phyloP scores from a whole-genome alignment of 805 yeast species.

The Priceomyces melissophilus region DNA sequence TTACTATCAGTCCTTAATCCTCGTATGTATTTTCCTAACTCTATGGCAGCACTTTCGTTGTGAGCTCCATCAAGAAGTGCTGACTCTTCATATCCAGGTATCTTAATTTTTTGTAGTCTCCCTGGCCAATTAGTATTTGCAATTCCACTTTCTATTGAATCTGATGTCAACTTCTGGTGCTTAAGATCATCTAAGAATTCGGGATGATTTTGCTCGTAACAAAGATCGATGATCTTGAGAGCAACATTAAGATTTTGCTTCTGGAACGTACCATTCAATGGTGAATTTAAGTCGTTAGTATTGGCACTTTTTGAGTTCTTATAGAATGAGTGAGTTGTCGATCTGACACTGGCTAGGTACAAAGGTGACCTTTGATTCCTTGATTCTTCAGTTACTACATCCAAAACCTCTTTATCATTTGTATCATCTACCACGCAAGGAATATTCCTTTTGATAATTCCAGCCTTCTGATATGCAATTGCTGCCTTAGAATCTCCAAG shows the following conservation, averaged over 20 bases:
- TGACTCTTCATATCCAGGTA: conserved; percentile 18
- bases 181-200: conserved; percentile 3
- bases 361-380: conserved; percentile 22
- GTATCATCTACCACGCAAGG: conserved; percentile 73
- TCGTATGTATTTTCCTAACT: conserved; percentile 53
- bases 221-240: conserved; percentile 46
- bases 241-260: conserved; percentile 67
- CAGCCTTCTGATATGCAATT: conserved; percentile 82
- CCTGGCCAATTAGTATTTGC: conserved; percentile 76
- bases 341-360: neutral
- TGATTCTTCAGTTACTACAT: conserved; percentile 42
- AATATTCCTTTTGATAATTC: conserved; percentile 63
- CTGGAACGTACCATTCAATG: conserved; percentile 74
- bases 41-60: conserved; percentile 79
- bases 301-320: neutral
- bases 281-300: conserved; percentile 30
- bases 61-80: conserved; percentile 89
- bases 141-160: conserved; percentile 50
- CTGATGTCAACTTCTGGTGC: conserved; percentile 24
- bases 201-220: conserved; percentile 8
- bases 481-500: conserved; percentile 62
- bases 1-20: conserved; percentile 13
- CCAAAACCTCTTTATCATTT: conserved; percentile 51
- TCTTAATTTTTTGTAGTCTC: conserved; percentile 53
- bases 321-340: neutral